Base-by-base conservation (phyloP, 345 rosid genomes). In the Linum trigynum region DNA sequence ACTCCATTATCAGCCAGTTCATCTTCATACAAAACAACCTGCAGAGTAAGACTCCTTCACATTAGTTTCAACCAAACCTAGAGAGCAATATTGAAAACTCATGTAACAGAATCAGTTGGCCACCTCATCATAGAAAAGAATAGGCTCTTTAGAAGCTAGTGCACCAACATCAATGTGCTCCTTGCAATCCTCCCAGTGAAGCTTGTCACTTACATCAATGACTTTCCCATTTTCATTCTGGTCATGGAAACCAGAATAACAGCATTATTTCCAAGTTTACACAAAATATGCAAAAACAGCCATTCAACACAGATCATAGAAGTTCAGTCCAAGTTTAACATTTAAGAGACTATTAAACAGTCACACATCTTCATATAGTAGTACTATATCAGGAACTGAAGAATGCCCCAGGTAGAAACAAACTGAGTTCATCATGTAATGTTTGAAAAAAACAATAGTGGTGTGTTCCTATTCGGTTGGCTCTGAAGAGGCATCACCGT, bases 101-200 rank as follows among this genome's bases (percentile, higher is more conserved):
- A 23, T 11, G 42, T 43, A 23, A 32, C 37, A 61, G 53, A 16
- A 48, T 17, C 74, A 57, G 60, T 63, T 37, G 51, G 70, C 59
- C 64, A 88, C 96, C 91, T 94, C 99, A 75, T 94, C 99, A 71
- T 82, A 94, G 79, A 91, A 94, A 67, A 94, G 97, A 85, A 94
- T 94, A 71, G 97, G 92, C 77, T 94, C 99, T 78, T 84, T 94
- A 36, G 81, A 74, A 11, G 96, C 79, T 57, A 94, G 80, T 43
- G 95, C 79, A 72, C 66, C 92, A 73, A 84, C 60, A 77, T 91
- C 92, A 79, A 94, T 82, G 70, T 80, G 71, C 70, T 91, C 95
- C 66, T 84, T 58, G 48, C 89, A 82, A 68, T 91, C 95, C 81
- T 87, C 89, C 99, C 97, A 94, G n/a, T 61, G 72, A 51, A 83